Base-by-base conservation (phyloP, 176 grass and related monocot species). In the Phoenix roebelenii region DNA sequence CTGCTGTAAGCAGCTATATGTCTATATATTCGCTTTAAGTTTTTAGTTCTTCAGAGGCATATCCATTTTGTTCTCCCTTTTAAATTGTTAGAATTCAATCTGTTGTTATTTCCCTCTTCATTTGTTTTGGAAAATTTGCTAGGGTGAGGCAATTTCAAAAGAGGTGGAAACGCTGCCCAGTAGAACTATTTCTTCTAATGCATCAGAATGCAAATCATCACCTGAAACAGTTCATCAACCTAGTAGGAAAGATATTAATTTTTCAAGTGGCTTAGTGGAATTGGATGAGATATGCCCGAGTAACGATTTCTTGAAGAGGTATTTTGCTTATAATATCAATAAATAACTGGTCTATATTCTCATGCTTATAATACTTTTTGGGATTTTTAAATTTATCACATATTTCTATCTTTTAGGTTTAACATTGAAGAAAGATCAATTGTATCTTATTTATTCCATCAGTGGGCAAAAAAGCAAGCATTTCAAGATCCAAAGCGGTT, bases 291-390 rank as follows among this genome's bases (percentile, higher is more conserved):
- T 69, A 74, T 87, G 71, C 64, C 76, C 74, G 62, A 68, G 66
- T 49, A 96, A 96, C 74, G 74, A 79, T 77, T 96, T 96, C 62
- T 79, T 96, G 71, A 96, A 89, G 72, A 96, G 86, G 91, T 90
- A 80, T 44, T 44, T 44, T 44, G 35, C 49, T 60, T 54, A 16
- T 52, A 58, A 53, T 67, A 16, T 80, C 2, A 44, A 44, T 44
- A 44, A 44, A 12, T 44, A 14, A 12, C 2, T 44, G 35, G 7
- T 44, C 9, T 44, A 44, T 44, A 44, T 44, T 44, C 35, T 14
- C 10, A 14, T 44, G 35, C 1, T 44, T 44, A 44, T 44, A 44
- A 44, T 44, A 14, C 35, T 12, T 44, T 44, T 12, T 44, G 35
- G 35, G 10, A 44, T 14, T 44, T 6, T 14, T 14, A 44, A 44